Percentiles rank a stretch among this genome's conserved stretches.
These are phyloP conservation scores for Alternaria solani DNA, from an alignment of 2,329 filamentous ascomycete species.

Conservation along the genomic window DNA sequence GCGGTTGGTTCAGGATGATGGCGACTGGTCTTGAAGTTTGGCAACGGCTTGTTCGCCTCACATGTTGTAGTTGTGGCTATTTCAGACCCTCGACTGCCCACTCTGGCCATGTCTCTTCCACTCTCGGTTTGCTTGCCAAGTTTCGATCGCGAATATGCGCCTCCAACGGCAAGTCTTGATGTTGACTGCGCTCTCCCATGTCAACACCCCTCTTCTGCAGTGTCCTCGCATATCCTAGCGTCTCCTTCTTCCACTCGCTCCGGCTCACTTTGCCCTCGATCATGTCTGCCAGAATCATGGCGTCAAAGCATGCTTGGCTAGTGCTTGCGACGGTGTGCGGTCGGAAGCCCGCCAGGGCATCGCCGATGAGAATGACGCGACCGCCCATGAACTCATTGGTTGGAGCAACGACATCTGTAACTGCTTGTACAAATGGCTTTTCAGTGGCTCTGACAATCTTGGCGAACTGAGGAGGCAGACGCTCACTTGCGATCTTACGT, in stretches of 20 bases:
- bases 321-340: constrained; percentile 59
- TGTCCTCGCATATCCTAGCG: constrained; percentile 48
- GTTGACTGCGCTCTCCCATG: constrained; percentile 54
- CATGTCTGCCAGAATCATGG: constrained; percentile 52
- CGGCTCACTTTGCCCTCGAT: constrained; percentile 49
- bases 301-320: constrained; percentile 58
- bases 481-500: constrained; percentile 40
- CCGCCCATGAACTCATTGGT: constrained; percentile 52
- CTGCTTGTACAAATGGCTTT: constrained; percentile 57
- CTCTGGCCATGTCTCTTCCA: constrained; percentile 35
- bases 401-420: constrained; percentile 54
- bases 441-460: constrained; percentile 53
- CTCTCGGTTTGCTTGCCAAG: not conserved
- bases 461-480: constrained; percentile 52
- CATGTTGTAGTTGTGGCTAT: not conserved
- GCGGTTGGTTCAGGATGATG: not conserved
- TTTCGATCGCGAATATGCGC: constrained; percentile 35
- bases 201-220: constrained; percentile 51
- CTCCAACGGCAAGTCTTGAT: constrained; percentile 40
- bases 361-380: constrained; percentile 57
- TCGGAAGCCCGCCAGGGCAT: constrained; percentile 57
- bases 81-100: constrained; percentile 26
- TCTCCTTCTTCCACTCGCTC: constrained; percentile 48
- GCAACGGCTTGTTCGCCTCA: not conserved
- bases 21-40: constrained; percentile 1